These are phyloP conservation scores for Holtermanniella nyarrowii DNA, from an alignment of 768 basidiomycete species.

Conservation along the genomic window DNA sequence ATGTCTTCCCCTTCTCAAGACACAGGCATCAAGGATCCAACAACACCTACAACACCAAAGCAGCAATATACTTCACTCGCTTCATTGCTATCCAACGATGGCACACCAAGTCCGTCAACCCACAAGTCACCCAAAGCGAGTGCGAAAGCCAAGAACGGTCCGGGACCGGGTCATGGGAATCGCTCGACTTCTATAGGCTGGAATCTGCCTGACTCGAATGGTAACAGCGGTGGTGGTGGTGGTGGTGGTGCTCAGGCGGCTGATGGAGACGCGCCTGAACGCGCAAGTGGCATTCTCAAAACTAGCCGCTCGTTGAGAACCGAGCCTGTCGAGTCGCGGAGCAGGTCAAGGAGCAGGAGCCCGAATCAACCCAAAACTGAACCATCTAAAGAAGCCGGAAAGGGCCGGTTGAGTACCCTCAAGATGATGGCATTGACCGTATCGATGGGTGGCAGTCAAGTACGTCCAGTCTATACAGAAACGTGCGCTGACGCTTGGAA, in stretches of 20 bases:
- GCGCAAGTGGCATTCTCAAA: no score
- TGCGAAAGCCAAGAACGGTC: background rate
- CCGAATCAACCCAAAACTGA: conserved; percentile 4
- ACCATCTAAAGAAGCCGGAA: conserved; percentile 20
- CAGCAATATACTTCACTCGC: background rate
- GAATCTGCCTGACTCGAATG: no score
- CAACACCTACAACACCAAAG: background rate
- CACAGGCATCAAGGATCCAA: no score
- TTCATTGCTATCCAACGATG: background rate
- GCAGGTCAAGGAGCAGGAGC: background rate
- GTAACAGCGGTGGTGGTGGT: no score
- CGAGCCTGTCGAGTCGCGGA: background rate
- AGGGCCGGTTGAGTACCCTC: conserved; percentile 28
- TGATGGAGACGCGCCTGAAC: no score
- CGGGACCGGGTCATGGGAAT: background rate
- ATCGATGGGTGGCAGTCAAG: conserved; percentile 73
- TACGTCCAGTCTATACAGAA: conserved; percentile 11
- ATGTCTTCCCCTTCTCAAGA: no score
- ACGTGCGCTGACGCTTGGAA: conserved; percentile 33
- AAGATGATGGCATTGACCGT: conserved; percentile 46
- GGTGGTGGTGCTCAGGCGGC: no score
- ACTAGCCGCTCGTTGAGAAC: no score
- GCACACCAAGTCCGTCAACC: background rate
- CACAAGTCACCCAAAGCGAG: background rate
- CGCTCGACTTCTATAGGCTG: no score